Percentiles rank a stretch among this genome's conserved stretches.
Evolutionary conservation across 345 rosid genomes (phyloP).

Genomic region (Gossypium arboreum): DNA sequence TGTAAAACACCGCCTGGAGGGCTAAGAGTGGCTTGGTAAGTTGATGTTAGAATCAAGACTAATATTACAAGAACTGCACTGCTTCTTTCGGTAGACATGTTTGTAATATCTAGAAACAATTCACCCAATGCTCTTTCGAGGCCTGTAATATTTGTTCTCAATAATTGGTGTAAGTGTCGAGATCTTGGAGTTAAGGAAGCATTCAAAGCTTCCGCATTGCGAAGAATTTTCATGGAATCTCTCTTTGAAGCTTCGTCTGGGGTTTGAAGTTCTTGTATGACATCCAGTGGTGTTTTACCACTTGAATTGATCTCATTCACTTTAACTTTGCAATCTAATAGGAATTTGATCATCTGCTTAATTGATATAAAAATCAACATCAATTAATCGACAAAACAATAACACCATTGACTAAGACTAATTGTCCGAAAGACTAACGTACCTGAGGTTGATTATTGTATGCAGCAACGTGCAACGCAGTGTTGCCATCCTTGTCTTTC

Average conservation of each 20-base stretch:
- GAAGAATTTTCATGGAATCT: not conserved
- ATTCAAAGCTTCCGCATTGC: not conserved
- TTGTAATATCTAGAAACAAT: not conserved
- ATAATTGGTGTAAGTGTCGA: conserved; percentile 1
- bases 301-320: not conserved
- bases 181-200: not conserved
- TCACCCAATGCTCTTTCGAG: not conserved
- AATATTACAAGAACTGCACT: conserved; percentile 4
- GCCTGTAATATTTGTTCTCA: conserved; percentile 8
- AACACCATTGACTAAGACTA: too few relatives aligned
- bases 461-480: conserved; percentile 27
- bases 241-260: not conserved
- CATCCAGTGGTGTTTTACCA: not conserved
- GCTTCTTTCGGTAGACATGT: conserved; percentile 1
- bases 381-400: too few relatives aligned
- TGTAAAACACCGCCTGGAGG: not conserved
- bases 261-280: not conserved
- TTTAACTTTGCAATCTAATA: not conserved
- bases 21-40: conserved; percentile 8
- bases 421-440: not conserved
- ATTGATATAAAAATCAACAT: not conserved
- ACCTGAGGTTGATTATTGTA: conserved; percentile 24
- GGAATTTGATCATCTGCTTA: not conserved
- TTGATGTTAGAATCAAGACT: not conserved
- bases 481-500: conserved; percentile 25